Conservation (phyloP, 176 grass and related monocot genomes). For the Musa schizocarpa region DNA sequence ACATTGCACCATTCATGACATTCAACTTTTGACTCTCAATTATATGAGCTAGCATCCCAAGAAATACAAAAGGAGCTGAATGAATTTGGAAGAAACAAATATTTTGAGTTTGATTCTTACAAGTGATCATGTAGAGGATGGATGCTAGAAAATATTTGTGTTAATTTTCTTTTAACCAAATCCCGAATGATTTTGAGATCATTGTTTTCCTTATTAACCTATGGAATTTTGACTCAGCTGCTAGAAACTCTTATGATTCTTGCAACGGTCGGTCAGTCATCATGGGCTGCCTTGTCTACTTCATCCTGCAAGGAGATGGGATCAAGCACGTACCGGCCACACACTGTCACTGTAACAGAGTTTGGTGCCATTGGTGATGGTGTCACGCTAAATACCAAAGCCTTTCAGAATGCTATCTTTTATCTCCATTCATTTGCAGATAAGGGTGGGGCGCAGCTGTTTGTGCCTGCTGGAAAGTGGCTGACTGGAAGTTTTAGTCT, state of each 20-base stretch:
- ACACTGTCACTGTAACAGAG: slow-evolving; percentile 87
- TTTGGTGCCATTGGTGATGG: slow-evolving; percentile 89
- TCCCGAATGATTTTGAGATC: background rate
- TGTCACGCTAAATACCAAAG: slow-evolving; percentile 81
- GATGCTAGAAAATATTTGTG: no score
- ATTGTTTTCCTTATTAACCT: slow-evolving; percentile 19
- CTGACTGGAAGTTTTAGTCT: slow-evolving; percentile 87
- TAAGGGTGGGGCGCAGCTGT: slow-evolving; percentile 81
- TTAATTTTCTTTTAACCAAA: background rate
- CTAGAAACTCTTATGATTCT: slow-evolving; percentile 43
- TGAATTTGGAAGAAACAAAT: background rate
- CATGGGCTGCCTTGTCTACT: slow-evolving; percentile 29
- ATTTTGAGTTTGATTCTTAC: background rate
- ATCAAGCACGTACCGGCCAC: slow-evolving; percentile 56
- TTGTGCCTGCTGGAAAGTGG: slow-evolving; percentile 94
- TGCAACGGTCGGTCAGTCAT: slow-evolving; percentile 19
- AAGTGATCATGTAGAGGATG: background rate
- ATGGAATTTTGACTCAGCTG: slow-evolving; percentile 31
- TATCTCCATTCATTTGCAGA: slow-evolving; percentile 96
- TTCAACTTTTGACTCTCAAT: background rate
- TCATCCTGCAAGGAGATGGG: slow-evolving; percentile 74
- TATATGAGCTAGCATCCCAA: background rate
- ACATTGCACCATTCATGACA: background rate
- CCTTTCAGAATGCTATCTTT: slow-evolving; percentile 95
- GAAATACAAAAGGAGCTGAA: background rate